Base-by-base conservation (phyloP, 148 eudicot species). In the Cornus suecica region DNA sequence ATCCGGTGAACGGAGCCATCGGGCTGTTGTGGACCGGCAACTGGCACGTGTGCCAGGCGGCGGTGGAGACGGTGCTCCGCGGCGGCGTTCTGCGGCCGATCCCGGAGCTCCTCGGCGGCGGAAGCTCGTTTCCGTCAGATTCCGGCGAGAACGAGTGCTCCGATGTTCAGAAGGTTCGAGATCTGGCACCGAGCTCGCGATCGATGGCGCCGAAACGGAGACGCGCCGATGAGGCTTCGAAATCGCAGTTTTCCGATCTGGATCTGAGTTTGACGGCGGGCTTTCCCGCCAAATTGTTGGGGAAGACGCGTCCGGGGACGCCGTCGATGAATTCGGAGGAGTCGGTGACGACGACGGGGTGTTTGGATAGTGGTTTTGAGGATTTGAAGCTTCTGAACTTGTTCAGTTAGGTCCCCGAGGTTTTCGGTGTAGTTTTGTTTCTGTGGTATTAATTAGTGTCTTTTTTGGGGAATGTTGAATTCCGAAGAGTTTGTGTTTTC, bases 1-100 rank as follows among this genome's bases (percentile, higher is more conserved):
- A 87, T 66, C 97, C 94, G 4, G 93, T 92, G 14, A 92, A 77
- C 75, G 94, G 94, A 27, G 94, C 91, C 27, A 94, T 90, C 2
- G 94, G 94, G 1, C 80, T 92, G 3, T 52, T 90, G 1, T 83
- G 89, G 84, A 82, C 87, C 1, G 97, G 97, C 3, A 92, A 92
- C 78, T 90, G 97, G 97, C 87, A 85, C 77, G 76, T 90, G 27
- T 92, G 97, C 62, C 90, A 89, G 67, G 82, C 86, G 22, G 91
- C 94, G 45, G 97, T 89, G 28, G 91, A 90, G 41, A 92, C 93
- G 2, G 85, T 92, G 70, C 87, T 92, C 32, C 86, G 86, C 10
- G 97, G 97, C 69, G 94, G 94, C 8, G 56, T 84, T 32, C 82
- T 87, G 69, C 82, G 81, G 13, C 87, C 93, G 5, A 75, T 90